Percentiles rank a stretch among this genome's conserved stretches.
Conservation (phyloP, 768 basidiomycete species). For the Lactarius quietus region DNA sequence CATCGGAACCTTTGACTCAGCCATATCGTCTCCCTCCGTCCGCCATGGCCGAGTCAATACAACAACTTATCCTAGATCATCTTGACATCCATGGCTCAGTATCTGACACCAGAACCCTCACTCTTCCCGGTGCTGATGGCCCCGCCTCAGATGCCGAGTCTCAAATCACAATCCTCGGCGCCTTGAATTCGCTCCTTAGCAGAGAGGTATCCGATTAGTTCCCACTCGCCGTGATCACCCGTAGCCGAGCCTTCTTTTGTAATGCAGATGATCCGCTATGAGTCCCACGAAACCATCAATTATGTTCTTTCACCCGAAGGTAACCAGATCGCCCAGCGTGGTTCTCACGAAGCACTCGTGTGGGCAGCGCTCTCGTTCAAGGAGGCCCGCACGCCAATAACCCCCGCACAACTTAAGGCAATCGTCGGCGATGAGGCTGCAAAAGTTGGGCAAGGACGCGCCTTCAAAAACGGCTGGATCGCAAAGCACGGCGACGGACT, state of each 20-base stretch:
- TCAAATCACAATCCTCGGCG: slow-evolving; percentile 83
- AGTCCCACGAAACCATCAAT: slow-evolving; percentile 68
- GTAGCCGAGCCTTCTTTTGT: slow-evolving; percentile 15
- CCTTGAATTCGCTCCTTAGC: slow-evolving; percentile 73
- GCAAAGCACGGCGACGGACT: slow-evolving; percentile 85
- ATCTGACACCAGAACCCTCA: slow-evolving; percentile 63
- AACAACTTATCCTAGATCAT: slow-evolving; percentile 73
- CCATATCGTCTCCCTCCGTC: background rate
- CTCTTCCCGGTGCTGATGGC: slow-evolving; percentile 57
- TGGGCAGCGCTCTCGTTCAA: slow-evolving; percentile 79
- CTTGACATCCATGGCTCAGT: slow-evolving; percentile 56
- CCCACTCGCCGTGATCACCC: slow-evolving; percentile 1
- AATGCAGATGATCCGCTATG: slow-evolving; percentile 76
- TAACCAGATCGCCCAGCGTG: slow-evolving; percentile 64
- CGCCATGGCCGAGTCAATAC: slow-evolving; percentile 71
- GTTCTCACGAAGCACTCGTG: slow-evolving; percentile 94
- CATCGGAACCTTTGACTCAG: background rate
- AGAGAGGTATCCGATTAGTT: slow-evolving; percentile 19
- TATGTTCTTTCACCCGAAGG: slow-evolving; percentile 85
- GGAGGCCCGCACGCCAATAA: slow-evolving; percentile 65
- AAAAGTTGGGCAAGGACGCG: slow-evolving; percentile 91
- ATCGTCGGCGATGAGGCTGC: slow-evolving; percentile 81
- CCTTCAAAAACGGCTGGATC: slow-evolving; percentile 98
- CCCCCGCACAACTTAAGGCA: slow-evolving; percentile 64
- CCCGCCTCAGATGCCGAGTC: slow-evolving; percentile 65